phyloP scores from a whole-genome alignment of 1,139 yeast species.

The Hyphopichia buzzinii region DNA sequence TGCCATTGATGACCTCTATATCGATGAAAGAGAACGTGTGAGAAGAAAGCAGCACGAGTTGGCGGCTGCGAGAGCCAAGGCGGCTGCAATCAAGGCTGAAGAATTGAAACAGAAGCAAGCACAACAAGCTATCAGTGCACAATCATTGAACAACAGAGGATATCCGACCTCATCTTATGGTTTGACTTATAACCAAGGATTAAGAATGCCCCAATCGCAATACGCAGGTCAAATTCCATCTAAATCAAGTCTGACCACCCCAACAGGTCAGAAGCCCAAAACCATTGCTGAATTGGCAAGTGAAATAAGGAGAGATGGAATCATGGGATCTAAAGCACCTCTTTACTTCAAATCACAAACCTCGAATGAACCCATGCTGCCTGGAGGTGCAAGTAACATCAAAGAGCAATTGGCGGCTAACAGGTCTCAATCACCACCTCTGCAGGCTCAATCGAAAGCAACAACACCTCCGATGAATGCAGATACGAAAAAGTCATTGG shows the following conservation, averaged over 20 bases:
- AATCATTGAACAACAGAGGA: slow-evolving; percentile 25
- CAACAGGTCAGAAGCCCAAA: slow-evolving; percentile 34
- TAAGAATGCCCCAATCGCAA: slow-evolving; percentile 24
- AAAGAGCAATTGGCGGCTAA: slow-evolving; percentile 58
- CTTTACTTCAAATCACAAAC: slow-evolving; percentile 26
- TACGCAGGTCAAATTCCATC: slow-evolving; percentile 22
- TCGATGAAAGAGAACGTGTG: slow-evolving; percentile 75
- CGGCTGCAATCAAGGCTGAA: slow-evolving; percentile 53
- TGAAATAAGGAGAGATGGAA: slow-evolving; percentile 46
- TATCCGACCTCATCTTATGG: slow-evolving; percentile 24
- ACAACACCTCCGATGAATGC: slow-evolving; percentile 39
- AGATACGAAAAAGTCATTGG: slow-evolving; percentile 61
- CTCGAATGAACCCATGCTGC: background rate
- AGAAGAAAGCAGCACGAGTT: slow-evolving; percentile 67
- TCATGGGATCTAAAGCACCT: slow-evolving; percentile 29
- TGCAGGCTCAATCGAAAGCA: slow-evolving; percentile 7
- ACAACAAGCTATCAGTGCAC: slow-evolving; percentile 26
- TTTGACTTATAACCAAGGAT: slow-evolving; percentile 14
- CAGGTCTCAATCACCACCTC: slow-evolving; percentile 29
- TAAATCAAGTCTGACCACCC: slow-evolving; percentile 13
- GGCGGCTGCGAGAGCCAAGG: slow-evolving; percentile 57
- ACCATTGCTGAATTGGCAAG: slow-evolving; percentile 58
- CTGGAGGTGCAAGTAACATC: slow-evolving; percentile 20
- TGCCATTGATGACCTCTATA: slow-evolving; percentile 83
- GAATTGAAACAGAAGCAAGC: slow-evolving; percentile 46